Evolutionary conservation across 495 filamentous ascomycete species (phyloP), one percentile per base, ranked within the genome.

Genomic region (Sordaria brevicollis): DNA sequence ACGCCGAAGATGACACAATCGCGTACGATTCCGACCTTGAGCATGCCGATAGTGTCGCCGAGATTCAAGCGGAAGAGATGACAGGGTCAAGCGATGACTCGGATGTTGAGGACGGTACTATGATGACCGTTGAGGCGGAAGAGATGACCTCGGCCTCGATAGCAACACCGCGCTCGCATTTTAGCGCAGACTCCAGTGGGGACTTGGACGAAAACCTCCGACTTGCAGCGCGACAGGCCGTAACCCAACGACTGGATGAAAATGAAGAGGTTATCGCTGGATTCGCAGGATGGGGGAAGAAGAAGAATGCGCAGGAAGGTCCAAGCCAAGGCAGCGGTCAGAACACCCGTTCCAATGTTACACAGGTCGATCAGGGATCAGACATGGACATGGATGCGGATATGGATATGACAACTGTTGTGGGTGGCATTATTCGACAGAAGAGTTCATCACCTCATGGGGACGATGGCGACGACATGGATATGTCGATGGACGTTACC

Each of bases 401-500:
- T 68, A 86, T 86, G 85, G 86, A 88, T 29, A 85, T 87, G 72
- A 89, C 86, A 13, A 81, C 74, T 10, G 83, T 82, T 1, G 76
- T 87, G n/a, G 86, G 86, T n/a, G 84, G 85, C 3, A 87, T 88
- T 68, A 77, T 89, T 41, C 78, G 75, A 69, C 78, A 77, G 19
- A 66, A 72, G 21, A 36, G 68, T n/a, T 70, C 77, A 43, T 68
- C 77, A 7, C 68, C 65, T 29, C 70, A 73, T 19, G 76, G 80
- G 19, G 77, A 82, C 4, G 77, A 78, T 21, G 84, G 86, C 39
- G 89, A 91, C 69, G 90, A 92, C 21, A 92, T 92, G 74, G 91
- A 92, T 35, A 86, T 92, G 76, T 92, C 90, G 10, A 93, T 94
- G 91, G 93, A 97, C 69, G 87, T 96, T 65, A 97, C 93, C 1